Evolutionary conservation across 2,329 filamentous ascomycete genomes (phyloP), one percentile per base, ranked within the genome.

Genomic region (Colletotrichum sp.): DNA sequence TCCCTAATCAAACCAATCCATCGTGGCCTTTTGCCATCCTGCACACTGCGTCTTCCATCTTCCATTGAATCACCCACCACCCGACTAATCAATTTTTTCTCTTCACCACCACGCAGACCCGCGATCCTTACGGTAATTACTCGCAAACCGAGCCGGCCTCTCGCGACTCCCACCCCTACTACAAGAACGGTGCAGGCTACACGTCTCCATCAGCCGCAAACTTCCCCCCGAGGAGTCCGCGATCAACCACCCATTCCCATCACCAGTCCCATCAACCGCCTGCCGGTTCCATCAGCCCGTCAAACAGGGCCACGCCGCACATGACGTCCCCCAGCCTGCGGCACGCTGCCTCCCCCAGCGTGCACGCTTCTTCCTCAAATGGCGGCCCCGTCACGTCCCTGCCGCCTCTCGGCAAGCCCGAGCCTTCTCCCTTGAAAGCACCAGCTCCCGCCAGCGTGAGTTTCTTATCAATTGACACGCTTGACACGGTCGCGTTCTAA

Each of bases 71-170:
- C 62, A 75, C 60, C 71, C 30, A 7, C 4, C 59, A 12, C 39
- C 76, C 76, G 9, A 67, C 36, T 74, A 71, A 71, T 77, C 72
- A 76, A 68, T 73, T 72, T 73, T 73, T 63, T 75, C 55, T 68
- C 68, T 76, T 34, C 71, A 57, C 71, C 79, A 72, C 72, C 76
- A 79, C 78, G 79, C 81, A 90, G 89, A 83, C 84, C 81, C 89
- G 87, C 81, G 90, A 91, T 79, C 82, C 87, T 36, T 91, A 90
- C 84, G 83, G 81, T 72, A 77, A 71, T 55, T 89, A 90, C 82
- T 81, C 87, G 64, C 83, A 84, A 78, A 76, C 87, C 57, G 80
- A 84, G 78, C 78, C 82, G 65, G 79, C 84, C 26, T 81, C 83
- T 77, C 83, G 69, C 71, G 81, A 88, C 59, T 85, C 82, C 73